Base-by-base conservation (phyloP, 805 yeast species). In the Candida berthetii region DNA sequence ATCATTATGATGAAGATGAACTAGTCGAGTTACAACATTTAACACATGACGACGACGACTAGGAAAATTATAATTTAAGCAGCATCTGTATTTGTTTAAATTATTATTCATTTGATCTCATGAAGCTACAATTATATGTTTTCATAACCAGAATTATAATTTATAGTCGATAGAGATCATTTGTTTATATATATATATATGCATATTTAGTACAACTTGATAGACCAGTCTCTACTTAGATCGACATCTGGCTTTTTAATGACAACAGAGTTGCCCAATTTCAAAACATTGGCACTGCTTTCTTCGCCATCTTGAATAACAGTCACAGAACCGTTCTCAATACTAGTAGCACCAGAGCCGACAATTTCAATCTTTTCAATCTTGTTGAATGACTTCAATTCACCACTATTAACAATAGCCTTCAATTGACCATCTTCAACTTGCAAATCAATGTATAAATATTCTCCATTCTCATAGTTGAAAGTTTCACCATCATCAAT, bases 401-500 rank as follows among this genome's bases (percentile, higher is more conserved):
- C 42, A 7, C 57, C 58, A 27, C 57, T 62, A 7, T 37, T 37
- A 11, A 58, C 53, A 1, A 46, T 49, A 5, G 69, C 58, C 0
- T 44, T 43, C 3, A 79, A 43, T 7, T 42, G 41, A n/a, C 64
- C 59, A 17, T 64, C 61, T 11, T 59, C 51, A 15, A 69, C 65
- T 3, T 48, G 48, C 28, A 85, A 69, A 2, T 65, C 52, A 2
- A 77, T 54, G 35, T 65, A 58, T 3, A 78, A 41, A 52, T 47
- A 81, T 22, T 76, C 80, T 7, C 82, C 84, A 2, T 63, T 49
- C 27, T 58, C 43, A 55, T 78, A 78, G 35, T 68, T 74, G 49
- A 73, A 85, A 0, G 90, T 70, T 50, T 81, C 85, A 14, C 95
- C 96, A 60, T 90, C 98, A 58, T 90, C 98, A 31, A 84, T 61